Evolutionary conservation across 164 flowering plant genomes (phyloP).

Genomic region (Annona squamosa): DNA sequence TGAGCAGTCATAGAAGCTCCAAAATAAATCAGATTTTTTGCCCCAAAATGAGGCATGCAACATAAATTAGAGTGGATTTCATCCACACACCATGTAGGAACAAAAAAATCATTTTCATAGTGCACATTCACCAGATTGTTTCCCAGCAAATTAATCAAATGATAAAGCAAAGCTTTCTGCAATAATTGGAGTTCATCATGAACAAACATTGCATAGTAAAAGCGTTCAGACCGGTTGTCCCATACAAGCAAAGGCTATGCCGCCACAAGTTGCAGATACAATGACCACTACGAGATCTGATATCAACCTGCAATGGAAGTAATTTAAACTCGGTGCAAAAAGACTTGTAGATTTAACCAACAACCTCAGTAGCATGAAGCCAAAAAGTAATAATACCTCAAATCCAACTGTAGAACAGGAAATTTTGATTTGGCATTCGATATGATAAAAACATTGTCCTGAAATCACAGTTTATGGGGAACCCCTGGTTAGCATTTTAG

Average conservation of each 20-base stretch:
- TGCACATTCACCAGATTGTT: no score
- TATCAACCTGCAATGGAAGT: conserved; percentile 56
- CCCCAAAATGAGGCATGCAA: no score
- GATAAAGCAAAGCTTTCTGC: conserved; percentile 7
- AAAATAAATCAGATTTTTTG: no score
- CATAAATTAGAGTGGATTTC: no score
- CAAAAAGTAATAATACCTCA: conserved; percentile 38
- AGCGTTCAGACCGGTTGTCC: conserved; percentile 80
- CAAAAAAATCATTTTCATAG: background rate
- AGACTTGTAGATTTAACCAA: background rate
- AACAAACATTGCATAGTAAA: conserved; percentile 8
- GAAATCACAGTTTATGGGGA: conserved; percentile 18
- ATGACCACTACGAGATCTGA: conserved; percentile 89
- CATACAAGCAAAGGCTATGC: conserved; percentile 94
- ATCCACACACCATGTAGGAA: no score
- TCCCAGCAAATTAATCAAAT: background rate
- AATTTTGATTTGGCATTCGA: conserved; percentile 84
- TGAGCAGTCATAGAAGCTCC: no score
- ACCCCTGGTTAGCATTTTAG: background rate
- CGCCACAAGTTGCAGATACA: conserved; percentile 97
- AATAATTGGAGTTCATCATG: conserved; percentile 10
- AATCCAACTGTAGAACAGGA: conserved; percentile 79
- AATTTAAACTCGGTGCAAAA: conserved; percentile 7
- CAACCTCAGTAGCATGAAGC: background rate
- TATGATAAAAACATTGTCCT: conserved; percentile 95